A percentile compares a stretch with the other conserved stretches of the same genome.
Evolutionary conservation across 179 eudicot species (phyloP).

Genomic region (Camellia oleifera): DNA sequence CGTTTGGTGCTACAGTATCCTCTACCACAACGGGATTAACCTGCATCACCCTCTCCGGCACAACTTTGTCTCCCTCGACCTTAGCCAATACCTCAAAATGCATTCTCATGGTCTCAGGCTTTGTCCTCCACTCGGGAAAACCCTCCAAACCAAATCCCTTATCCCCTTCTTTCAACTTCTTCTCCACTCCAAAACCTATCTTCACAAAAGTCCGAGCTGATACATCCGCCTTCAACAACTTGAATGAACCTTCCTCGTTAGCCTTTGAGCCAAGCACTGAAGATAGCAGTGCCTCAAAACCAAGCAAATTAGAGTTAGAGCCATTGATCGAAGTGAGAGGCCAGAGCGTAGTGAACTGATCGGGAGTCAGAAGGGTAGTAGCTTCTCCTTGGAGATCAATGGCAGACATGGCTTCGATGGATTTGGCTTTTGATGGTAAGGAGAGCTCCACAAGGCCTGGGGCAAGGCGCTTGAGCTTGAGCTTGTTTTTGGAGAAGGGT

Average conservation of each 20-base stretch:
- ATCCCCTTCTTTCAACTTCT: constrained; percentile 50
- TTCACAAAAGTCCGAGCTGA: constrained; percentile 82
- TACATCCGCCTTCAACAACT: constrained; percentile 78
- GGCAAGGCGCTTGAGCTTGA: constrained; percentile 88
- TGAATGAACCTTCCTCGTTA: constrained; percentile 67
- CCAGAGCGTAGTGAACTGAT: constrained; percentile 74
- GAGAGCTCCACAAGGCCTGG: constrained; percentile 94
- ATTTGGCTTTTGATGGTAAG: constrained; percentile 42
- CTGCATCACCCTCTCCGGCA: constrained; percentile 73
- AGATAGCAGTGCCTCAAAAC: constrained; percentile 65
- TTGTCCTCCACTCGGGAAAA: constrained; percentile 78
- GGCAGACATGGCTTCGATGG: constrained; percentile 33
- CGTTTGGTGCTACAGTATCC: constrained; percentile 44
- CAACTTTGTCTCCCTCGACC: constrained; percentile 72
- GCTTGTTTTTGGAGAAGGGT: constrained; percentile 47
- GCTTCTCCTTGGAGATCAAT: constrained; percentile 62
- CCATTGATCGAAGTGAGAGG: constrained; percentile 76
- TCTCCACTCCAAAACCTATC: constrained; percentile 78
- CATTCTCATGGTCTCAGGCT: constrained; percentile 65
- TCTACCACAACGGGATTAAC: constrained; percentile 56
- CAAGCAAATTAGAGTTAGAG: constrained; percentile 65
- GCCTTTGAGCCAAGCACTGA: constrained; percentile 80
- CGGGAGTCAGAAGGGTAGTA: constrained; percentile 64
- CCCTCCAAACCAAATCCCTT: constrained; percentile 28
- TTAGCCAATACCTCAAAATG: constrained; percentile 80